A percentile compares a stretch with the other conserved stretches of the same genome.
Evolutionary conservation across 1,139 yeast species (phyloP).

Genomic region (Suhomyces atakaporum): DNA sequence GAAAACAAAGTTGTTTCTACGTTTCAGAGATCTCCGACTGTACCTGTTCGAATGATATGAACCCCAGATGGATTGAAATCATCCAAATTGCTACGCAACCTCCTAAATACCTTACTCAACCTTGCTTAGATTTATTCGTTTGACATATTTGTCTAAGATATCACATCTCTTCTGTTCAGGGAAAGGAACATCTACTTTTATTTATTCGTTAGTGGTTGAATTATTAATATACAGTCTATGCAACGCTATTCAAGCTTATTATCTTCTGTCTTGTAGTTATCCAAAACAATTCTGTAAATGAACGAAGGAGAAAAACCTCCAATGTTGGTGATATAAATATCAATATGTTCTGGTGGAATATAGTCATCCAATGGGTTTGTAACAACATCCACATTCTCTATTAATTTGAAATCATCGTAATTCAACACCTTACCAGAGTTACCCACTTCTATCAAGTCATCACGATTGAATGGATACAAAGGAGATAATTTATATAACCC

Average conservation of each 20-base stretch:
- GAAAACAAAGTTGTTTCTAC: background rate
- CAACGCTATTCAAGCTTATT: conserved; percentile 49
- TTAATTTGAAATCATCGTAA: conserved; percentile 62
- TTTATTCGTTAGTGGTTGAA: too few species aligned
- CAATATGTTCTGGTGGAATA: conserved; percentile 91
- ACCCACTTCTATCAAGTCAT: conserved; percentile 88
- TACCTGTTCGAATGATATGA: too few species aligned
- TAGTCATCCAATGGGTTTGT: conserved; percentile 92
- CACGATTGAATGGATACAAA: conserved; percentile 88
- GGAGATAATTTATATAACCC: conserved; percentile 94
- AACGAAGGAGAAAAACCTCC: conserved; percentile 98
- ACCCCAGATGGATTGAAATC: background rate
- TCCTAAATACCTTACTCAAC: background rate
- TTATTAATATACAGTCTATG: conserved; percentile 8
- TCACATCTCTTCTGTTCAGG: too few species aligned
- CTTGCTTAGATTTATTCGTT: background rate
- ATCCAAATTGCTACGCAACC: background rate
- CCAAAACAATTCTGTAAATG: conserved; percentile 91
- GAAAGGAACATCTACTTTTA: too few species aligned
- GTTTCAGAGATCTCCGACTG: background rate
- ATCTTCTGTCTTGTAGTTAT: conserved; percentile 87
- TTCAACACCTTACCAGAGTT: conserved; percentile 83
- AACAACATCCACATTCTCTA: conserved; percentile 74
- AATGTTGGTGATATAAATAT: conserved; percentile 88
- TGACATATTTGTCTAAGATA: too few species aligned